These are phyloP conservation scores for Nicotiana undulata DNA, from an alignment of 257 asterid species.

Conservation along the genomic window DNA sequence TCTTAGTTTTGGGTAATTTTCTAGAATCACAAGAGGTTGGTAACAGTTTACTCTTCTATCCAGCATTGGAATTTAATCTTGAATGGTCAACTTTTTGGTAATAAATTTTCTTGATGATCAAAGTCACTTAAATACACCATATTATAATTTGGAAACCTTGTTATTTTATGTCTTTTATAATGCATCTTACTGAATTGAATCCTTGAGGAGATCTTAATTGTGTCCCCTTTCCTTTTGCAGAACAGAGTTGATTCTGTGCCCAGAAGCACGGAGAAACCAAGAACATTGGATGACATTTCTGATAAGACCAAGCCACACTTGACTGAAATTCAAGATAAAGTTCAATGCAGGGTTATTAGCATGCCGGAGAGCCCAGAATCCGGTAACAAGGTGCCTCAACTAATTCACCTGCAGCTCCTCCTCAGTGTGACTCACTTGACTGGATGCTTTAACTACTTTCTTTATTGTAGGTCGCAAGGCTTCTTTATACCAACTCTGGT, in stretches of 20 bases:
- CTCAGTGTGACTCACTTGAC: not conserved
- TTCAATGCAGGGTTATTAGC: conserved; percentile 73
- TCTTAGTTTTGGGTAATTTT: too few species aligned
- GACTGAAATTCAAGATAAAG: conserved; percentile 79
- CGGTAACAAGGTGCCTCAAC: conserved; percentile 48
- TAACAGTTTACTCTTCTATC: too few species aligned
- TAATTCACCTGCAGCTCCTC: conserved; percentile 3
- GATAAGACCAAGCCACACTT: conserved; percentile 76
- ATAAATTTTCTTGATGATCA: too few species aligned
- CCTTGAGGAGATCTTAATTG: not conserved
- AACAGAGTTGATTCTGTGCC: conserved; percentile 74
- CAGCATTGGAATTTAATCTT: too few species aligned
- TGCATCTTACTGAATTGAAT: conserved; percentile 5
- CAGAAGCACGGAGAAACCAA: conserved; percentile 81
- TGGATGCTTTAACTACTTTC: too few species aligned
- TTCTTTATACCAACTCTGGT: conserved; percentile 87
- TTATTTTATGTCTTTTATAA: not conserved
- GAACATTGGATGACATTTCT: conserved; percentile 57
- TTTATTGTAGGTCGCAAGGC: conserved; percentile 76
- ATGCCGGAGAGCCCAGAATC: conserved; percentile 86
- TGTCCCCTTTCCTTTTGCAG: conserved; percentile 28
- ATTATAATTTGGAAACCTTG: not conserved
- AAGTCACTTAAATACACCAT: too few species aligned
- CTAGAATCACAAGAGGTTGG: too few species aligned
- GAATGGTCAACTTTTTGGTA: too few species aligned